These are phyloP conservation scores for Sporopachydermia cereana DNA, from an alignment of 1,139 yeast genomes.

Conservation along the genomic window DNA sequence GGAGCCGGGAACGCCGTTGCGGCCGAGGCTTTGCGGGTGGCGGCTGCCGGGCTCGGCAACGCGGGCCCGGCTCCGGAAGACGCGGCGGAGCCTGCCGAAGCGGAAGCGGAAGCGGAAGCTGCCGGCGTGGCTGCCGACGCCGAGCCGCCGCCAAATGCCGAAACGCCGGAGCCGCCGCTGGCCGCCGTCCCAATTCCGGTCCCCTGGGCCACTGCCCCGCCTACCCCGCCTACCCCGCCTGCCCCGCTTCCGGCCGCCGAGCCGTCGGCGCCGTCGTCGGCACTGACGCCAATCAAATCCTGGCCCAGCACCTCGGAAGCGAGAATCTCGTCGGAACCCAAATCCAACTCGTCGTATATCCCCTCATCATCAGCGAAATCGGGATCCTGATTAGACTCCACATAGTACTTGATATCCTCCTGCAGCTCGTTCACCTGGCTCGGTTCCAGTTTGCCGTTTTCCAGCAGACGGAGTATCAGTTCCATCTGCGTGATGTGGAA, in stretches of 20 bases:
- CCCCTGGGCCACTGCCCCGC: slow-evolving; percentile 15
- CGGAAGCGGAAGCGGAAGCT: slow-evolving; percentile 12
- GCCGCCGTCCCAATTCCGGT: slow-evolving; percentile 23
- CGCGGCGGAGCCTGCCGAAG: slow-evolving; percentile 9
- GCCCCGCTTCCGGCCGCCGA: neutral
- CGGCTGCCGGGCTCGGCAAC: slow-evolving; percentile 8
- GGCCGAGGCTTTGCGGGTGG: slow-evolving; percentile 6
- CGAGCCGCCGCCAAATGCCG: slow-evolving; percentile 11
- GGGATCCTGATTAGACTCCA: slow-evolving; percentile 91
- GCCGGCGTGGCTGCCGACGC: slow-evolving; percentile 11
- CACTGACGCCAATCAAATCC: slow-evolving; percentile 17
- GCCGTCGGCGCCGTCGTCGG: neutral
- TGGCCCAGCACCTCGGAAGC: slow-evolving; percentile 34
- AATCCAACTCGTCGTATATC: slow-evolving; percentile 76
- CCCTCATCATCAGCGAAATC: slow-evolving; percentile 95
- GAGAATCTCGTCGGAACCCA: slow-evolving; percentile 45
- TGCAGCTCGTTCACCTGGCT: slow-evolving; percentile 69
- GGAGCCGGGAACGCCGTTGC: slow-evolving; percentile 6
- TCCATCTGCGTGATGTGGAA: slow-evolving; percentile 76
- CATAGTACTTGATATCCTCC: slow-evolving; percentile 89
- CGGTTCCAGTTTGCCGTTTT: slow-evolving; percentile 74
- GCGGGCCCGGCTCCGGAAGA: slow-evolving; percentile 8
- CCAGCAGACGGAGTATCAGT: slow-evolving; percentile 61
- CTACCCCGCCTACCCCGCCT: too few relatives aligned
- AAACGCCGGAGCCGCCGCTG: slow-evolving; percentile 13